A percentile compares a stretch with the other conserved stretches of the same genome.
phyloP scores from a whole-genome alignment of 2,329 filamentous ascomycete species.

The Fusarium mundagurra region DNA sequence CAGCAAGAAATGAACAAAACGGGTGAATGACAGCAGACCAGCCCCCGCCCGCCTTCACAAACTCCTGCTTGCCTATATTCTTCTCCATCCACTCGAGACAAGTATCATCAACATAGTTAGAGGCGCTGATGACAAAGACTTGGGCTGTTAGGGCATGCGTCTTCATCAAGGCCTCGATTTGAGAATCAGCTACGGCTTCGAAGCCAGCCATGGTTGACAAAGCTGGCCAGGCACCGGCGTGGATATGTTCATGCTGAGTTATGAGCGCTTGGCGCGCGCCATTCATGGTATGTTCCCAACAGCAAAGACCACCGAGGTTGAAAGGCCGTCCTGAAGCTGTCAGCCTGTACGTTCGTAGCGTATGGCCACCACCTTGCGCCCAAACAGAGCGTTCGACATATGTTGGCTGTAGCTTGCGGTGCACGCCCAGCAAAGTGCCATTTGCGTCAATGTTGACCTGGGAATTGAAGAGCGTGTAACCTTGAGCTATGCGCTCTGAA shows the following conservation, averaged over 20 bases:
- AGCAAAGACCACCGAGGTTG: background rate
- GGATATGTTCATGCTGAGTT: background rate
- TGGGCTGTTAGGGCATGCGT: fast-evolving
- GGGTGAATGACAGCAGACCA: background rate
- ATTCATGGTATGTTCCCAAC: background rate
- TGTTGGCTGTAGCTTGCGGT: background rate
- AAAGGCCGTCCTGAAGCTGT: background rate
- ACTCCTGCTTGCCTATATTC: background rate
- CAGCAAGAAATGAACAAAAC: background rate
- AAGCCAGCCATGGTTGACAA: background rate
- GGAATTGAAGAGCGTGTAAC: background rate
- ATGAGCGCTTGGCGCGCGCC: background rate
- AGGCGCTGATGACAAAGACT: fast-evolving
- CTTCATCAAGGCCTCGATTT: background rate
- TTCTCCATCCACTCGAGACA: background rate
- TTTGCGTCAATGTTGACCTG: background rate
- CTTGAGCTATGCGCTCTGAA: background rate
- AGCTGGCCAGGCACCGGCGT: background rate
- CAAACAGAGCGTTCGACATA: background rate
- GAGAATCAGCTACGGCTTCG: background rate
- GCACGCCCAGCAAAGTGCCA: background rate
- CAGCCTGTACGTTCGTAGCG: background rate
- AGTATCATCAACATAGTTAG: background rate
- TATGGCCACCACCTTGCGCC: background rate
- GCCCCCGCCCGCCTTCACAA: background rate